Base-by-base conservation (phyloP, 768 basidiomycete genomes). In the Naganishia onofrii region DNA sequence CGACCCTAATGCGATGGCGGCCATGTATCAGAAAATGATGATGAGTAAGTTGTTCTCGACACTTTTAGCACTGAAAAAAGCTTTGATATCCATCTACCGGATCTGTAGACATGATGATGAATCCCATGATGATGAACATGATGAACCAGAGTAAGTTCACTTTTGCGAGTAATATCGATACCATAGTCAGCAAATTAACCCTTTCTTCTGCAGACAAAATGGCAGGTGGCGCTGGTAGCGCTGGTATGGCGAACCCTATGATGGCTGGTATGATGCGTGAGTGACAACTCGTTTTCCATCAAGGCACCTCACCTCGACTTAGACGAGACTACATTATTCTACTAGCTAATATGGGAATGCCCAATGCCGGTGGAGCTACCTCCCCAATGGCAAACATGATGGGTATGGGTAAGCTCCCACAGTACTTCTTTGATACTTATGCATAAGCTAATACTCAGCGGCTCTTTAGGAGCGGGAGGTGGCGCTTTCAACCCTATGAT, bases 11-110 rank as follows among this genome's bases (percentile, higher is more conserved):
- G 91, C 91, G 1, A 88, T 98, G 78, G 92, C 92, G 0, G 87
- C 89, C 68, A 87, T 97, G 70, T 98, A 96, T 82, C 92, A 93
- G 42, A 89, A 92, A 72, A 97, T 98, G 95, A 82, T 79, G 81
- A 79, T 77, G 75, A 70, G 69, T 66, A 66, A 71, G 73, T 67
- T 53, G 55, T 29, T 34, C 28, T 48, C 44, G 32, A 38, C 23
- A 29, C 23, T n/a, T 51, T 1, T 26, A 26, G 52, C 63, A 19
- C 64, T 26, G 26, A 28, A 58, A 23, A 12, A 58, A 17, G 8
- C 2, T 23, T 38, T 38, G 54, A 31, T 9, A 12, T 55, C 2
- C 15, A 32, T 55, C n/a, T n/a, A n/a, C n/a, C 17, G 29, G 7
- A 3, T 55, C 17, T 26, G 17, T 12, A 31, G 34, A 58, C 57